These are phyloP conservation scores for Blastobotrys elegans DNA, from an alignment of 1,139 yeast genomes.

Conservation along the genomic window DNA sequence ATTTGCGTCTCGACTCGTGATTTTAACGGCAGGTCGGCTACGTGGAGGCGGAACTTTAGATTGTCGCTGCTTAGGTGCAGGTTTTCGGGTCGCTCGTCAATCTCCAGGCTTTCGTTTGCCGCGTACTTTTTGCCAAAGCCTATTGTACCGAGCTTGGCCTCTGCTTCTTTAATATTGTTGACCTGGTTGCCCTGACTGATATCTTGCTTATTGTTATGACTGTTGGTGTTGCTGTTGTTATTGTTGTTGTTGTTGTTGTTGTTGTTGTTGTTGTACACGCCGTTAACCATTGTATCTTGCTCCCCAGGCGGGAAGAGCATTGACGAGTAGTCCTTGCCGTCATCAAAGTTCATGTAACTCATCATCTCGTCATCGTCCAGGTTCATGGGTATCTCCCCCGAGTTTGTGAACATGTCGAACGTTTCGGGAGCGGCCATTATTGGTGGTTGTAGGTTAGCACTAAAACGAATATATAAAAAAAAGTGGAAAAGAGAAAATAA, in stretches of 20 bases:
- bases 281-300: conserved; percentile 6
- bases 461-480: too few relatives aligned
- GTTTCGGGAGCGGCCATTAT: too few relatives aligned
- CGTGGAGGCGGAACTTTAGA: conserved; percentile 50
- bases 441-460: too few relatives aligned
- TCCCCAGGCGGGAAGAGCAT: conserved; percentile 9
- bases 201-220: background rate
- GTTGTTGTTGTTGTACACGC: background rate
- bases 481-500: too few relatives aligned
- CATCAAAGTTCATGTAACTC: conserved; percentile 15
- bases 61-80: conserved; percentile 3
- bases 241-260: background rate
- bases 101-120: background rate
- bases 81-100: conserved; percentile 9
- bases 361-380: conserved; percentile 16
- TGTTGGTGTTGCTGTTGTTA: background rate
- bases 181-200: background rate
- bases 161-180: conserved; percentile 15
- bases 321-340: conserved; percentile 1
- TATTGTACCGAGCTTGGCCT: conserved; percentile 18
- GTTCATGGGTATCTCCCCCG: background rate
- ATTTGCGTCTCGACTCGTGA: conserved; percentile 96
- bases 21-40: conserved; percentile 64
- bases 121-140: conserved; percentile 20
- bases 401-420: background rate